Evolutionary conservation across 371 early-diverging fungal genomes (phyloP), one percentile per base, ranked within the genome.

Genomic region (Lichtheimia corymbifera): DNA sequence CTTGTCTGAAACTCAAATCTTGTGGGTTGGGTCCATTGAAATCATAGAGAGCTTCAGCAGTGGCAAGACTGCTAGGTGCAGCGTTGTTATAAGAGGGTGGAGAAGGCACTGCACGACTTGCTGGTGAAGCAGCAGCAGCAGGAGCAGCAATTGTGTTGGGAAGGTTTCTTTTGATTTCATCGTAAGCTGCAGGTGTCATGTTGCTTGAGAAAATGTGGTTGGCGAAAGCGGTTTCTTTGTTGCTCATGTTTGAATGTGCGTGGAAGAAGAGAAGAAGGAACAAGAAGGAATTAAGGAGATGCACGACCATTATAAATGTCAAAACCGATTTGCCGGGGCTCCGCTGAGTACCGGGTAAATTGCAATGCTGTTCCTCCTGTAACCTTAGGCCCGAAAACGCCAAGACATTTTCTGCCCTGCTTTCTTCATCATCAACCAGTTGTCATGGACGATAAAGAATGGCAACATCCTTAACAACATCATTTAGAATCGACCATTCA

Each of bases 1-100:
- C 68, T 40, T 50, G 50, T 12, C 47, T 25, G 43, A 67, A 68
- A 22, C 49, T 58, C 9, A 73, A 55, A 35, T 73, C 74, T 22
- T 62, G 55, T 18, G 70, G 61, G 41, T 70, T 67, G 22, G 59
- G 50, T 12, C 70, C 74, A 15, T 53, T 44, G 41, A 58, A 73
- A 41, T 67, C 70, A 59, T 67, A 73, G 22, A 69, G 42, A 9
- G 74, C 74, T 55, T 72, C 68, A 5, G 62, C 71, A 20, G 59
- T 64, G 9, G 61, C 61, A 15, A 68, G 43, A 0, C 55, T 41
- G 17, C 41, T 55, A 11, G 35, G 35, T 35, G 35, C 35, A 15
- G 43, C 22, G 15, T 62, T 18, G 4, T 40, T 30, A 20, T 55
- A 64, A 6, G 64, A n/a, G 13, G 64, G 27, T 12, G 58, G 18